Evolutionary conservation across 2,329 filamentous ascomycete genomes (phyloP).

Genomic region (Gnomoniopsis smithogilvyi): DNA sequence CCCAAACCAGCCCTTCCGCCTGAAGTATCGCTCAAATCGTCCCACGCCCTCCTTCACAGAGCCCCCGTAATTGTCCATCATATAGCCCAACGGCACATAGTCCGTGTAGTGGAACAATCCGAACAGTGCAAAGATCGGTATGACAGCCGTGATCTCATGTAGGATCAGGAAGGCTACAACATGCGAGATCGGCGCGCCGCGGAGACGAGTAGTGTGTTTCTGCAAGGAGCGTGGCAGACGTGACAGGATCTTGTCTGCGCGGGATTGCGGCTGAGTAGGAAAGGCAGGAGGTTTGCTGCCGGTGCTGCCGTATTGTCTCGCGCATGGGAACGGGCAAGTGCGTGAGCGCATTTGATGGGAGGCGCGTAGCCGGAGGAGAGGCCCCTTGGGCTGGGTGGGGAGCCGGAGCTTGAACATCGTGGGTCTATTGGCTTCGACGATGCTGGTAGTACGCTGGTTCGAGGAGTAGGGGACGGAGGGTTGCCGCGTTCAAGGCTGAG

Average conservation of each 20-base stretch:
- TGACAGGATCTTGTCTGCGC: constrained; percentile 43
- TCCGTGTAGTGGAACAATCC: constrained; percentile 76
- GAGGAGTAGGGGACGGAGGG: neutral
- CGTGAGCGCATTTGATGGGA: neutral
- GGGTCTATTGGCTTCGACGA: neutral
- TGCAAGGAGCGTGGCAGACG: constrained; percentile 65
- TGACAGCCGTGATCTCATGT: constrained; percentile 85
- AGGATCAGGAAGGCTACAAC: constrained; percentile 82
- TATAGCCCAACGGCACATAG: constrained; percentile 62
- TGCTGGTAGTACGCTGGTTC: neutral
- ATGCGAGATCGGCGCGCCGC: constrained; percentile 76
- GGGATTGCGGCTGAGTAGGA: constrained; percentile 25
- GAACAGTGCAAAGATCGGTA: constrained; percentile 74
- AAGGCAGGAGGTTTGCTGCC: neutral
- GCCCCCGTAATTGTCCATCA: constrained; percentile 46
- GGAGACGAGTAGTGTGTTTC: constrained; percentile 66
- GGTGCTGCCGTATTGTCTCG: neutral
- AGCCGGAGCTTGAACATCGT: neutral
- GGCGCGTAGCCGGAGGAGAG: neutral
- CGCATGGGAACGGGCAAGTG: neutral
- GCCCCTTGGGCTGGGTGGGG: too few relatives aligned
- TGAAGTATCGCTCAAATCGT: constrained; percentile 74
- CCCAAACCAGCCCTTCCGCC: constrained; percentile 77
- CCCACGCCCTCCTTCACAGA: constrained; percentile 62
- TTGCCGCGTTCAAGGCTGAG: too few relatives aligned